Evolutionary conservation across 1,284 basidiomycete genomes (phyloP), one percentile per base, ranked within the genome.

Genomic region (Pyrrhoderma lamaoense): DNA sequence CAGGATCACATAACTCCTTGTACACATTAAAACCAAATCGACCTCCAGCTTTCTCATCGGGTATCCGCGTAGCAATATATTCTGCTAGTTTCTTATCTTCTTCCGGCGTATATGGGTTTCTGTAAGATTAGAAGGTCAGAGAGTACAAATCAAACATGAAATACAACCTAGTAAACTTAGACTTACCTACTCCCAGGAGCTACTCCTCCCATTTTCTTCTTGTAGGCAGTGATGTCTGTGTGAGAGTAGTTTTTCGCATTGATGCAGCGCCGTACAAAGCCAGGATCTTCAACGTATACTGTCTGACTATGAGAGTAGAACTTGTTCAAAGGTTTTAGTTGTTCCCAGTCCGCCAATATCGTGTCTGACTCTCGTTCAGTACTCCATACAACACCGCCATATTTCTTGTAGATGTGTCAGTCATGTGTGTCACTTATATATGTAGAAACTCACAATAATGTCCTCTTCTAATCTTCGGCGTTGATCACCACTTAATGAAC

Each of bases 11-110:
- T 3, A 75, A 58, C 0, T 58, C 45, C 14, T 60, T 52, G 54
- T 70, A 76, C 1, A 74, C 45, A n/a, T 46, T 58, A 11, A 65
- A 49, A 1, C 72, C 71, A 1, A 42, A 39, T 23, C 73, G 64
- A 8, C 74, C 74, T 4, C 74, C 74, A 14, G 57, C 54, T 1
- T 51, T 54, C 34, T 58, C 53, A 14, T 68, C 50, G 7, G 72
- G 72, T 5, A 70, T 60, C n/a, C 51, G 53, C 11, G 55, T 56
- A 5, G 72, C 69, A 3, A 74, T 49, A 44, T 66, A 73, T 19
- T 57, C 51, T n/a, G 60, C 63, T n/a, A 75, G 51, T 3, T 66
- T 49, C 2, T 63, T 46, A 35, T 71, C 71, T 23, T 76, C 72
- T 11, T 64, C 59, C 8, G 36, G 9, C 0, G 72, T 71, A 42